Base-by-base conservation (phyloP, 305 asterid genomes). In the Fraxinus nigra region DNA sequence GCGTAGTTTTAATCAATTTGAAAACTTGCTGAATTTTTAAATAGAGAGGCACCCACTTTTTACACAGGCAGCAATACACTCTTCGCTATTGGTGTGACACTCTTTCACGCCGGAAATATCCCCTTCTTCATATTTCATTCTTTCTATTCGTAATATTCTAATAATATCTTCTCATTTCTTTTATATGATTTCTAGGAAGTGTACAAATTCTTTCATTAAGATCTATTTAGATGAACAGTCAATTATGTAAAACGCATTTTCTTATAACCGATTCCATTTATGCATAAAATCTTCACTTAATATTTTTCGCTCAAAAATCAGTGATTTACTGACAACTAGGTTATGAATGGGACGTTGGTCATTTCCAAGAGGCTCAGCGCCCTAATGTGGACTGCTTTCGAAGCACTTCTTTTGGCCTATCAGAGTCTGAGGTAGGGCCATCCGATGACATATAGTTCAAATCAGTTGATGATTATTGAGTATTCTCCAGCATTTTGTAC, bases 301-400 rank as follows among this genome's bases (percentile, higher is more conserved):
- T 46, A 13, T 11, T 78, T 78, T 61, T 7, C 59, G 76, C 35
- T 56, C 82, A 67, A 69, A 56, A 79, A 81, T 77, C 63, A 72
- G 54, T 74, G 77, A 59, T 80, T 75, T 80, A 72, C 78, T 82
- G 77, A 78, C 81, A 26, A 82, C 75, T 78, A 94, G 99, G 99
- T 87, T 96, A 96, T 86, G 99, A 96, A 88, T 96, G 99, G 99
- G 99, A 96, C 75, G 89, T 96, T 72, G 99, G 99, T 28, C 99
- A 96, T 88, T 96, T 96, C 87, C 86, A 87, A 77, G 98, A 97
- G 77, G 98, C 98, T 75, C 92, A 87, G 54, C 93, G 99, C 63
- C 99, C 99, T 26, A 89, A 94, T 85, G 97, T 94, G 80, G 99
- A 93, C 78, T 96, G 97, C 87, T 96, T 96, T 70, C 86, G 97